phyloP scores from a whole-genome alignment of 257 asterid genomes.

The Capsicum chinense region DNA sequence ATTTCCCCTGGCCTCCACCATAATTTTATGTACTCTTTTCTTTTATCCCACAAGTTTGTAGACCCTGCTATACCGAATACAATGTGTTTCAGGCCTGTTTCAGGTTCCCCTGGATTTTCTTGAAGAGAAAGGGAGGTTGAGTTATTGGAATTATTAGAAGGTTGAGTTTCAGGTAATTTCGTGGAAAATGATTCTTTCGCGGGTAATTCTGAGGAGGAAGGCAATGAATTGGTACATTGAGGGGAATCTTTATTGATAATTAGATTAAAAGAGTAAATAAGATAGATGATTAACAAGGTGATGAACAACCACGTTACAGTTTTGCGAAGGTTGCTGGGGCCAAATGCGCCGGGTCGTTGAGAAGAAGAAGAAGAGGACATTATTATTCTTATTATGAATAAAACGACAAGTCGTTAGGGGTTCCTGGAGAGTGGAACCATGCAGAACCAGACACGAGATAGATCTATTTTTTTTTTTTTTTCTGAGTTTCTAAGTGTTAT shows the following conservation, averaged over 20 bases:
- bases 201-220: conserved; percentile 27
- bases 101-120: not conserved
- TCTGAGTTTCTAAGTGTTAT: conserved; percentile 16
- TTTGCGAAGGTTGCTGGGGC: conserved; percentile 50
- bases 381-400: not conserved
- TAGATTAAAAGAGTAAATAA: conserved; percentile 55
- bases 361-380: conserved; percentile 42
- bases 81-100: conserved; percentile 53
- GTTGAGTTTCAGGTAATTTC: conserved; percentile 11
- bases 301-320: conserved; percentile 50
- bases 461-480: too few relatives aligned
- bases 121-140: not conserved
- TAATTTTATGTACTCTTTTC: conserved; percentile 70
- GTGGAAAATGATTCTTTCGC: conserved; percentile 32
- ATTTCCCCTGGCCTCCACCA: conserved; percentile 77
- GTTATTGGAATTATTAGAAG: not conserved
- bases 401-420: not conserved
- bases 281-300: conserved; percentile 46
- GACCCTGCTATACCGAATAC: conserved; percentile 77
- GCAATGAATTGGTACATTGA: conserved; percentile 30
- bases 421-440: too few relatives aligned
- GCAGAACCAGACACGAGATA: too few relatives aligned
- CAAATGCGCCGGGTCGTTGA: conserved; percentile 43
- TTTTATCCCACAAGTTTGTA: conserved; percentile 56
- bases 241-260: conserved; percentile 43